These are phyloP conservation scores for Taiozyma sp. DNA, from an alignment of 1,139 yeast species.

Conservation along the genomic window DNA sequence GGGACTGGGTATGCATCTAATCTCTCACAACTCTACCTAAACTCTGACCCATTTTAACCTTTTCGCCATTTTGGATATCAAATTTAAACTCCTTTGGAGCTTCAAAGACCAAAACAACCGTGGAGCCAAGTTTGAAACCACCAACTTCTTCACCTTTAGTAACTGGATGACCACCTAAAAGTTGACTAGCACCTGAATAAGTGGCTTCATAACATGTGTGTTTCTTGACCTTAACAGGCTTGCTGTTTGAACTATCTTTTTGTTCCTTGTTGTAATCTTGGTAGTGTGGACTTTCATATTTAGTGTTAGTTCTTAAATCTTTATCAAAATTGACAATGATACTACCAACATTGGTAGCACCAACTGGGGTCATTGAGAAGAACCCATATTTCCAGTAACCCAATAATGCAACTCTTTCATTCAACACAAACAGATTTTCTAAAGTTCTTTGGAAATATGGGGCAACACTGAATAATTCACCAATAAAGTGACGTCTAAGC, in stretches of 20 bases:
- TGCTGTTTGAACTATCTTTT: slow-evolving; percentile 19
- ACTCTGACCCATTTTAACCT: slow-evolving; percentile 80
- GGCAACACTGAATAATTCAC: slow-evolving; percentile 93
- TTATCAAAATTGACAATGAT: slow-evolving; percentile 90
- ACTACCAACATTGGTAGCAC: slow-evolving; percentile 98
- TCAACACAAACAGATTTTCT: slow-evolving; percentile 82
- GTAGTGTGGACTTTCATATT: slow-evolving; percentile 44
- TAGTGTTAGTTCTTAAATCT: slow-evolving; percentile 79
- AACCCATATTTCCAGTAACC: slow-evolving; percentile 98
- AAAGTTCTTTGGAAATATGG: slow-evolving; percentile 91
- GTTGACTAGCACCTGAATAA: slow-evolving; percentile 70
- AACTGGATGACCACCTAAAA: slow-evolving; percentile 87
- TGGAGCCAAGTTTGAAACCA: slow-evolving; percentile 92
- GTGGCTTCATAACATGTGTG: slow-evolving; percentile 94
- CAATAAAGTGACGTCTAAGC: slow-evolving; percentile 90
- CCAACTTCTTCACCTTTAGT: slow-evolving; percentile 95
- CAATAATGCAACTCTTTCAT: slow-evolving; percentile 91
- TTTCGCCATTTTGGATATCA: slow-evolving; percentile 63
- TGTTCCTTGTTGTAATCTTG: slow-evolving; percentile 8
- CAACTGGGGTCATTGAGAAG: slow-evolving; percentile 98
- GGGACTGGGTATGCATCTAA: neutral
- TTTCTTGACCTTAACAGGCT: slow-evolving; percentile 42
- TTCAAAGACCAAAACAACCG: slow-evolving; percentile 93
- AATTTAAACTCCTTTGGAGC: slow-evolving; percentile 83
- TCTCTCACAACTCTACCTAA: slow-evolving; percentile 47